phyloP scores from a whole-genome alignment of 441 rosid species.

The Cnidoscolus chayamansa region DNA sequence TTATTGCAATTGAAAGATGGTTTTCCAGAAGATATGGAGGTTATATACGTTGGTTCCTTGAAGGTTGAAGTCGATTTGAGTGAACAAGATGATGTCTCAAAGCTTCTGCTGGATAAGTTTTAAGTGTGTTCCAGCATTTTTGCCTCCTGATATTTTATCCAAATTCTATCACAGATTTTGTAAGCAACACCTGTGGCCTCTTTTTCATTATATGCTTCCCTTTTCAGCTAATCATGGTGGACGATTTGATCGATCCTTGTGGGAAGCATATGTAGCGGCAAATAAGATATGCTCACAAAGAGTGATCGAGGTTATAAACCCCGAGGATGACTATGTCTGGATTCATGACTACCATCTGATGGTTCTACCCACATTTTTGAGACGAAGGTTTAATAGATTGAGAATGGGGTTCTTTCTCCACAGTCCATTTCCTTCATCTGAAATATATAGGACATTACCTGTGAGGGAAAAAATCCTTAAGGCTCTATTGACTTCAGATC shows the following conservation, averaged over 20 bases:
- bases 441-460: conserved; percentile 72
- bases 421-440: conserved; percentile 77
- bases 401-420: conserved; percentile 82
- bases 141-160: conserved; percentile 59
- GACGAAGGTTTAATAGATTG: conserved; percentile 61
- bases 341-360: conserved; percentile 80
- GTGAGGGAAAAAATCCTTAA: conserved; percentile 75
- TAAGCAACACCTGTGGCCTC: conserved; percentile 82
- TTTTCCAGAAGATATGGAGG: conserved; percentile 77
- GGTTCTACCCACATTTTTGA: conserved; percentile 77
- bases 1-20: conserved; percentile 68
- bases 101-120: conserved; percentile 65
- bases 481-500: conserved; percentile 71
- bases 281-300: conserved; percentile 66
- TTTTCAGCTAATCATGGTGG: conserved; percentile 68
- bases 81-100: conserved; percentile 74
- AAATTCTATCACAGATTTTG: conserved; percentile 76
- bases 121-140: conserved; percentile 73
- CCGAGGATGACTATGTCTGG: conserved; percentile 79
- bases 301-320: conserved; percentile 73
- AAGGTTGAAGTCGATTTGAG: conserved; percentile 50
- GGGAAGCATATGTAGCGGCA: conserved; percentile 81
- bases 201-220: conserved; percentile 79
- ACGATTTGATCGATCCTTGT: conserved; percentile 60
- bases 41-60: conserved; percentile 69